Percentiles rank a stretch among this genome's conserved stretches.
phyloP scores from a whole-genome alignment of 2,329 filamentous ascomycete genomes.

The Penicillium polonicum region DNA sequence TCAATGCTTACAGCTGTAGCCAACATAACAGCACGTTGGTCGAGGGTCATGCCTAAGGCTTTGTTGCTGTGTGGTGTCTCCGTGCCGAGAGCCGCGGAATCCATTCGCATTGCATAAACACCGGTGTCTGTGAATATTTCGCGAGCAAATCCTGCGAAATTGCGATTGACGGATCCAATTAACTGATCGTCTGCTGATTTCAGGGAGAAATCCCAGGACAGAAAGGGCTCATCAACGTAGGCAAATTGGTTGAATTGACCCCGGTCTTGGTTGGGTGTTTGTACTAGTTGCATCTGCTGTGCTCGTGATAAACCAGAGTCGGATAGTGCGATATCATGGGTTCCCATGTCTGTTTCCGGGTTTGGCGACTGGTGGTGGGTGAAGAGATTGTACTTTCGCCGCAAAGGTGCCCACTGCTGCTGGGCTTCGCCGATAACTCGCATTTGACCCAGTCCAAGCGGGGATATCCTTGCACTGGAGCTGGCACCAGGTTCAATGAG shows the following conservation, averaged over 20 bases:
- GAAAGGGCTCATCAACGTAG: conserved; percentile 60
- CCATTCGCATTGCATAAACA: conserved; percentile 64
- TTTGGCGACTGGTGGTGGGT: conserved; percentile 52
- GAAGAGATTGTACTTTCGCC: conserved; percentile 65
- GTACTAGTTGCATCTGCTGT: conserved; percentile 47
- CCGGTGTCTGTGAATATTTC: conserved; percentile 67
- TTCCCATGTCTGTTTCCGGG: conserved; percentile 36
- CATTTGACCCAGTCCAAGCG: conserved; percentile 57
- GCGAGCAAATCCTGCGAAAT: conserved; percentile 61
- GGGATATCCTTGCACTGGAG: conserved; percentile 53
- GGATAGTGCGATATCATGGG: conserved; percentile 43
- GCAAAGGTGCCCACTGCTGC: conserved; percentile 62
- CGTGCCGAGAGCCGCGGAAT: conserved; percentile 53
- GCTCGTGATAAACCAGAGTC: conserved; percentile 50
- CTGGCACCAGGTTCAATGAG: conserved; percentile 41
- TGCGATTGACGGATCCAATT: conserved; percentile 63
- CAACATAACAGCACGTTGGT: conserved; percentile 65
- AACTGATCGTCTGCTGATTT: conserved; percentile 50
- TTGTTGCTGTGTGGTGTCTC: conserved; percentile 28
- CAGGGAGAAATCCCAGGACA: conserved; percentile 65
- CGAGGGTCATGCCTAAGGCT: conserved; percentile 59
- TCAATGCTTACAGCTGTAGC: conserved; percentile 65
- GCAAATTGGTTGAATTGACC: conserved; percentile 61
- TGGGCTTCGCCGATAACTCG: conserved; percentile 63
- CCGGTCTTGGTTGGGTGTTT: conserved; percentile 26